Evolutionary conservation across 805 yeast species (phyloP).

Genomic region (Priceomyces carsonii): DNA sequence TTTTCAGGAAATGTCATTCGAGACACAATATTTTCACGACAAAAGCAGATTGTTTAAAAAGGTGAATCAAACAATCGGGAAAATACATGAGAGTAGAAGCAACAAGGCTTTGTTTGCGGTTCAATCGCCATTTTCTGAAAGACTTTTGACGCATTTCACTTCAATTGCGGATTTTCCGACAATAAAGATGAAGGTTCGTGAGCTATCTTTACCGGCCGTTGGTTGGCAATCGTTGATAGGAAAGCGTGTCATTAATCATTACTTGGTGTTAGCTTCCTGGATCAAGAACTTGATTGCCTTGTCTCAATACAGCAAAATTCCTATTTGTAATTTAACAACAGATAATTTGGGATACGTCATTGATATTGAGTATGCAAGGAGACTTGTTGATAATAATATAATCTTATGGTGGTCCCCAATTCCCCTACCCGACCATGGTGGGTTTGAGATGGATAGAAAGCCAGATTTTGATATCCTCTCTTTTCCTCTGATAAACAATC

Average conservation of each 20-base stretch:
- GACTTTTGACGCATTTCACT: slow-evolving; percentile 47
- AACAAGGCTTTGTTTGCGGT: slow-evolving; percentile 63
- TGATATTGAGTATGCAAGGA: slow-evolving; percentile 85
- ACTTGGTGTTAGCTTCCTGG: slow-evolving; percentile 74
- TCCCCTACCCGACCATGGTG: slow-evolving; percentile 84
- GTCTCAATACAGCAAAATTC: slow-evolving; percentile 75
- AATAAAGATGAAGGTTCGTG: slow-evolving; percentile 58
- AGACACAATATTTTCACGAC: slow-evolving; percentile 55
- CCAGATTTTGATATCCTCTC: slow-evolving; percentile 58
- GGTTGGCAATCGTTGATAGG: slow-evolving; percentile 78
- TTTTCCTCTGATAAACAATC: slow-evolving; percentile 70
- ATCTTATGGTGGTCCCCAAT: slow-evolving; percentile 93
- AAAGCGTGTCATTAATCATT: slow-evolving; percentile 66
- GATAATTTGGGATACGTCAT: slow-evolving; percentile 77
- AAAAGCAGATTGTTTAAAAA: slow-evolving; percentile 56
- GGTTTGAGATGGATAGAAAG: slow-evolving; percentile 62
- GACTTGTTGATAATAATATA: slow-evolving; percentile 60
- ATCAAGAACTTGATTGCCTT: slow-evolving; percentile 61
- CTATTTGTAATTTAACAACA: slow-evolving; percentile 80
- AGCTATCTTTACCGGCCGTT: slow-evolving; percentile 65
- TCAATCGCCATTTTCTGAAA: slow-evolving; percentile 66
- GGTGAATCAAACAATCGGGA: slow-evolving; percentile 53
- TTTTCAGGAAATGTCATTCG: slow-evolving; percentile 53
- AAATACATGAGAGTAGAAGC: slow-evolving; percentile 60
- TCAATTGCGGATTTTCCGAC: slow-evolving; percentile 60